A percentile compares a stretch with the other conserved stretches of the same genome.
Conservation (phyloP, 305 asterid genomes). For the Fraxinus xanthoxyloides region DNA sequence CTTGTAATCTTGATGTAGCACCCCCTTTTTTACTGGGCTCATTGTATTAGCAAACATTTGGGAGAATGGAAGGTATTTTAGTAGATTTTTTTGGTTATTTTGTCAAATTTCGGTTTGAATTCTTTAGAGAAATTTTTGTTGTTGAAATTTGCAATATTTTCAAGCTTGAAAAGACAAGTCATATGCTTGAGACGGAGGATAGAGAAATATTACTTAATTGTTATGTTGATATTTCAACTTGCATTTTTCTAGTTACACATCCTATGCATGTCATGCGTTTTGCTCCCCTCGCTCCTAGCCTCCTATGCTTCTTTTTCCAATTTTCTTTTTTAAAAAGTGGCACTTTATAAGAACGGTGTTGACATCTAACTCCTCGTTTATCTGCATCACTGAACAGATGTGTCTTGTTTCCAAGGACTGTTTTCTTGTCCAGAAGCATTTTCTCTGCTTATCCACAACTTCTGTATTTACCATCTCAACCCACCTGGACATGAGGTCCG, state of each 20-base stretch:
- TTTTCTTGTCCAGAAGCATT: slow-evolving; percentile 67
- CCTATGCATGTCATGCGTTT: not conserved
- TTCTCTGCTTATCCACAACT: slow-evolving; percentile 76
- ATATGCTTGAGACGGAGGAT: not conserved
- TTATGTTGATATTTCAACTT: not conserved
- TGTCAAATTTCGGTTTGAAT: not conserved
- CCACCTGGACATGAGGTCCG: slow-evolving; percentile 89
- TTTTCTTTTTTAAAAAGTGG: not conserved
- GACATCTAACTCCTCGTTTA: slow-evolving; percentile 29
- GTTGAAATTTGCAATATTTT: not conserved
- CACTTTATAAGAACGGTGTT: slow-evolving; percentile 10
- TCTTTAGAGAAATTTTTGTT: not conserved
- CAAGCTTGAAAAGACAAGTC: not conserved
- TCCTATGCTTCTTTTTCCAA: not conserved
- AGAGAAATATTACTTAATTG: not conserved
- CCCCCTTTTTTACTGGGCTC: not conserved
- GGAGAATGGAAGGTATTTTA: not conserved
- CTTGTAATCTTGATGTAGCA: not conserved
- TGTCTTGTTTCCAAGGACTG: slow-evolving; percentile 73
- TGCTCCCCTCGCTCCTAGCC: not conserved
- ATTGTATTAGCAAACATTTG: not conserved
- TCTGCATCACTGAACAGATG: slow-evolving; percentile 46
- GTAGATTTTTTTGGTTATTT: not conserved
- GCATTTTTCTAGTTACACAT: not conserved
- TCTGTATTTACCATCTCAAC: slow-evolving; percentile 70